Evolutionary conservation across 805 yeast species (phyloP), one percentile per base, ranked within the genome.

Genomic region (Kluyveromyces nonfermentans): DNA sequence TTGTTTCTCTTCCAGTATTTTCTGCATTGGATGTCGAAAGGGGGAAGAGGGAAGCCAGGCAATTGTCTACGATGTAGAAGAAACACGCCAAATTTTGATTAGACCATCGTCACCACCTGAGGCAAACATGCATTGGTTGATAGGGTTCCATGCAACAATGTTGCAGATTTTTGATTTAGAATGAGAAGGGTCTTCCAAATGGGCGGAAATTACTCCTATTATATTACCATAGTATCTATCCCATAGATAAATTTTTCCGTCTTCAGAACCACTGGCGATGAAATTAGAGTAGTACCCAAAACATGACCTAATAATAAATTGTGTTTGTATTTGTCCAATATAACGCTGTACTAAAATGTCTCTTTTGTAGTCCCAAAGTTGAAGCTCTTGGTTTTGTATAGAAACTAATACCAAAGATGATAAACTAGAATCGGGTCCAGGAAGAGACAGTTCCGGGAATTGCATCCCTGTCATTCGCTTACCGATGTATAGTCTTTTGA

Each of bases 21-120:
- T 57, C 62, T 12, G 48, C 64, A 12, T 64, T 83, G 40, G 77
- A 83, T 52, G 68, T 82, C 18, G 76, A 74, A 25, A 70, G 89
- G 47, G 93, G 89, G 7, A 69, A 71, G 44, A 50, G 48, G 22
- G 84, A 78, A 45, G 82, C 83, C 4, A 51, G 52, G 35, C 70
- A 65, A 37, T 56, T 74, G 54, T 18, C 40, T 43, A 32, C 33
- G 31, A 40, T 40, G 41, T 38, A 38, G 41, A 19, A 7, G 41
- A 38, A 1, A 62, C 57, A n/a, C 76, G 80, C 88, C 87, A 83
- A 6, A 86, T 71, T 45, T 78, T 77, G 3, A 86, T 80, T 7
- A 71, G 62, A 16, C 75, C 72, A 59, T 89, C 96, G 60, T 88
- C 96, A 14, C 95, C 86, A 33, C 87, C 88, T 17, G 90, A 80